Evolutionary conservation across 495 filamentous ascomycete genomes (phyloP).

Genomic region (Talaromyces proteolyticus): DNA sequence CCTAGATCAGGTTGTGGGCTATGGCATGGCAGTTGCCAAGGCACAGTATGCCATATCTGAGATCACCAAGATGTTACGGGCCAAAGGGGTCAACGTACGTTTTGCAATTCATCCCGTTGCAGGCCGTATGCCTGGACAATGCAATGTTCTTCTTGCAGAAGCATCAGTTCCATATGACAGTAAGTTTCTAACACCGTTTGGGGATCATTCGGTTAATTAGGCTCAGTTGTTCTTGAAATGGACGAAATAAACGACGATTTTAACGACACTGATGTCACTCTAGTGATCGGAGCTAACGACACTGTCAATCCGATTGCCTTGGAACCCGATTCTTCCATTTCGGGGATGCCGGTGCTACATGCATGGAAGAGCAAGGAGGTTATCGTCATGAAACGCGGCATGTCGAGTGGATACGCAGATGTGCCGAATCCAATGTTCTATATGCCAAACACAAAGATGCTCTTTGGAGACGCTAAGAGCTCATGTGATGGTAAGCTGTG

Average conservation of each 20-base stretch:
- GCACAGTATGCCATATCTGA: conserved; percentile 80
- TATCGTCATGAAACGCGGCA: conserved; percentile 78
- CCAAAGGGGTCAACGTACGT: conserved; percentile 68
- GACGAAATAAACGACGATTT: conserved; percentile 91
- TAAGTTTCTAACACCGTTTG: conserved; percentile 15
- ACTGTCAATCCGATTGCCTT: conserved; percentile 81
- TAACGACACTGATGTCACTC: conserved; percentile 70
- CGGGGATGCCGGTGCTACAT: conserved; percentile 80
- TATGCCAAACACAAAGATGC: conserved; percentile 76
- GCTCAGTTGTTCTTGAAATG: conserved; percentile 69
- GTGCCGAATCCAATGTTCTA: conserved; percentile 86
- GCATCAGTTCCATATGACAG: conserved; percentile 78
- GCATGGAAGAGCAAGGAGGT: conserved; percentile 89
- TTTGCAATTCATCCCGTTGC: conserved; percentile 84
- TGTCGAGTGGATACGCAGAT: conserved; percentile 79
- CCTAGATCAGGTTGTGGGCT: conserved; percentile 53
- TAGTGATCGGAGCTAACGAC: conserved; percentile 83
- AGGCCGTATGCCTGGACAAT: conserved; percentile 81
- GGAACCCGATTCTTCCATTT: conserved; percentile 71
- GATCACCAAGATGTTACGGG: conserved; percentile 62
- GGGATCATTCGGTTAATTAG: conserved; percentile 12
- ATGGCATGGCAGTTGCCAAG: conserved; percentile 85
- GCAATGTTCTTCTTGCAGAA: conserved; percentile 78
- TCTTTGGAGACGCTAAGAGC: conserved; percentile 78
- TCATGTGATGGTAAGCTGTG: conserved; percentile 58